These are phyloP conservation scores for Blastomyces gilchristii DNA, from an alignment of 2,329 filamentous ascomycete genomes.

Conservation along the genomic window DNA sequence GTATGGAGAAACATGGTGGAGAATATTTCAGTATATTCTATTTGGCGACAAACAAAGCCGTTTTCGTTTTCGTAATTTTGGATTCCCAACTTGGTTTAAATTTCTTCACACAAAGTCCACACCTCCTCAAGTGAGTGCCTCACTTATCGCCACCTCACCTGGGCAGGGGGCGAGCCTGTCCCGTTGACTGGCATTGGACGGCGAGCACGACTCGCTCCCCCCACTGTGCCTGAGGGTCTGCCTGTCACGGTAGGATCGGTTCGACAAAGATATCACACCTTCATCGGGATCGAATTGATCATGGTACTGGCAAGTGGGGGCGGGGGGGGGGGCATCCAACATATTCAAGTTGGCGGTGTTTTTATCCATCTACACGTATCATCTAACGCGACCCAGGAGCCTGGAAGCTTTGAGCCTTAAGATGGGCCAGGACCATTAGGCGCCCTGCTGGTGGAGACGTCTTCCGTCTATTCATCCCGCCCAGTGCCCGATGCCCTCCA, in stretches of 20 bases:
- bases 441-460: neutral
- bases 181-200: no score
- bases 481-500: no score
- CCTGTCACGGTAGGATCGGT: neutral
- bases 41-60: no score
- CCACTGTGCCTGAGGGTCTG: neutral
- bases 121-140: neutral
- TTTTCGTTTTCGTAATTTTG: no score
- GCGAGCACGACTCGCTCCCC: neutral
- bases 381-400: neutral
- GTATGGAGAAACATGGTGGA: neutral
- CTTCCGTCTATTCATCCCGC: neutral
- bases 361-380: neutral
- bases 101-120: neutral
- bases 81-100: no score
- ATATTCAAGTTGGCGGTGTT: neutral
- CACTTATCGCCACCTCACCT: neutral
- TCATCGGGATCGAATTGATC: neutral
- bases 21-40: no score
- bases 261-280: neutral
- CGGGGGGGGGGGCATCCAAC: neutral
- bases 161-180: no score
- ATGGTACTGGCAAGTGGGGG: neutral
- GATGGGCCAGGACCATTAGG: neutral
- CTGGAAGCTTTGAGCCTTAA: neutral